Evolutionary conservation across 768 basidiomycete genomes (phyloP), one percentile per base, ranked within the genome.

Genomic region (Flagelloscypha sp.): DNA sequence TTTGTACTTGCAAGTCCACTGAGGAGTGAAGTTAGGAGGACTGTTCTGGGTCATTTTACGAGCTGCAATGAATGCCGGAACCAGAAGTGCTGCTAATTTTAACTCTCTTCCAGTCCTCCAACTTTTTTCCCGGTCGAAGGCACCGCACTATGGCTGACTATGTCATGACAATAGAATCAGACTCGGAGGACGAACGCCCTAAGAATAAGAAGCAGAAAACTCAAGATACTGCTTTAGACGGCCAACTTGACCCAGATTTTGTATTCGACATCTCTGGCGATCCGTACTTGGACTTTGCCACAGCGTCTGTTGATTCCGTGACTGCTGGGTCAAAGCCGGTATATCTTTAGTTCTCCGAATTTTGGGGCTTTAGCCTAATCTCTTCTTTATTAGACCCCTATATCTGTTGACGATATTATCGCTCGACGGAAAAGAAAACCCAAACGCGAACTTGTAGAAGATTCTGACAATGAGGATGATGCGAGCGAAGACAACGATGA

Each of bases 381-480:
- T 47, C 13, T 27, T 27, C 19, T 31, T 8, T 9, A 9, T 5
- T 43, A 87, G 81, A 62, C 73, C 53, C 79, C 80, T n/a, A 75
- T 94, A 35, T 87, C 82, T 29, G 80, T 97, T 7, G 84, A 94
- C 55, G 88, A 94, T 49, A 93, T 97, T 41, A 93, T 97, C 55
- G 79, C 79, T 33, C 72, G 82, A 38, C 70, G 78, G 48, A 72
- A 65, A 50, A 55, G 62, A 7, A 85, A 90, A 51, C 74, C 87
- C 37, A 87, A 86, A 61, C 59, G 77, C 33, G 57, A 48, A 9
- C 47, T 43, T 13, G 58, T 57, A 32, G 58, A 54, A 9, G 62
- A 63, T 19, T 59, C 51, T 7, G 63, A 65, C 10, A 51, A 50
- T 11, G 66, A 63, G 22, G 66, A 59, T 16, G 61, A 58, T 20